A percentile compares a stretch with the other conserved stretches of the same genome.
Conservation (phyloP, 2,329 filamentous ascomycete genomes). For the Stagonosporopsis cucurbitacearum region DNA sequence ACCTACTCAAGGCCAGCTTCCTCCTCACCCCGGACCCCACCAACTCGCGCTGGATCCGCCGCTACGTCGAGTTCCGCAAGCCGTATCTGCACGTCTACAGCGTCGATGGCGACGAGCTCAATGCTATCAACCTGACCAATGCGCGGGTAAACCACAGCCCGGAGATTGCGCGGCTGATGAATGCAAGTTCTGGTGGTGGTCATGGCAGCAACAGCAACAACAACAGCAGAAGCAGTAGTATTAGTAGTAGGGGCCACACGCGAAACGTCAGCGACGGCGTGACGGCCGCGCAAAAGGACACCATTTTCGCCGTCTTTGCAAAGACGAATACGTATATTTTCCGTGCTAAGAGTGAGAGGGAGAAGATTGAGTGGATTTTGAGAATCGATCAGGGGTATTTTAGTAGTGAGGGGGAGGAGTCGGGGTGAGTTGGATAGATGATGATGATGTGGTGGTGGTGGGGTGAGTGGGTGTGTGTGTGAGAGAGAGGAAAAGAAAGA, state of each 20-base stretch:
- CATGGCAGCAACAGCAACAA: not conserved
- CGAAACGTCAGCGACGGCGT: slow-evolving; percentile 4
- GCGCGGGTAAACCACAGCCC: slow-evolving; percentile 92
- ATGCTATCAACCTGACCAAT: slow-evolving; percentile 85
- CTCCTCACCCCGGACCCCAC: slow-evolving; percentile 83
- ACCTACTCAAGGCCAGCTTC: slow-evolving; percentile 82
- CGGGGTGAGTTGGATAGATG: not conserved
- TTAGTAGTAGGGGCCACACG: not conserved
- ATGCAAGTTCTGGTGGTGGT: slow-evolving; percentile 38
- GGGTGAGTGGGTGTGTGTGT: too few species aligned
- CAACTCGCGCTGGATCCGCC: slow-evolving; percentile 84
- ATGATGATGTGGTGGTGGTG: too few species aligned
- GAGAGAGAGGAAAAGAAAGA: not conserved
- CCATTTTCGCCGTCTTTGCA: slow-evolving; percentile 91
- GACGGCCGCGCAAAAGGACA: slow-evolving; percentile 56
- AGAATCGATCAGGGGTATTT: slow-evolving; percentile 86
- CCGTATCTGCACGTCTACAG: slow-evolving; percentile 93
- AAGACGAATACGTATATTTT: slow-evolving; percentile 96
- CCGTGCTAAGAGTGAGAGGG: slow-evolving; percentile 82
- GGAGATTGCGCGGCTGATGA: slow-evolving; percentile 78
- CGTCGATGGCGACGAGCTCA: slow-evolving; percentile 87
- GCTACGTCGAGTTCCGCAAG: slow-evolving; percentile 88
- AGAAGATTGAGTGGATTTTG: slow-evolving; percentile 97
- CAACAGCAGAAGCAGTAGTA: too few species aligned
- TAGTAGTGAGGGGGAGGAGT: slow-evolving; percentile 30